phyloP scores from a whole-genome alignment of 2,329 filamentous ascomycete genomes.

The Penicillium sp. region DNA sequence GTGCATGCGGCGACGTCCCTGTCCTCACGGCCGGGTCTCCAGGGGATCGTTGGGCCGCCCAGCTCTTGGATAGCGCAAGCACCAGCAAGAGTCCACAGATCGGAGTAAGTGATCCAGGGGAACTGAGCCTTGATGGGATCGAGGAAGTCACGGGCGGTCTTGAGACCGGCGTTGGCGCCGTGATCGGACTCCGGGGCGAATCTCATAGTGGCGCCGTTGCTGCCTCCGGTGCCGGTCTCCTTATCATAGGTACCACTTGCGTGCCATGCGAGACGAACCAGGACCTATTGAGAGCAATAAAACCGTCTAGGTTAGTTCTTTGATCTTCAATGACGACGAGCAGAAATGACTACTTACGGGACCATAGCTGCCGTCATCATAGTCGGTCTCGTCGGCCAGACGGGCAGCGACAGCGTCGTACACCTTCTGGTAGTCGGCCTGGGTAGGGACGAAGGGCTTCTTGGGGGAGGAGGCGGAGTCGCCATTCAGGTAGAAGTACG shows the following conservation, averaged over 20 bases:
- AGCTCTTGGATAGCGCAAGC: slow-evolving; percentile 90
- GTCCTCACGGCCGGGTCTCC: slow-evolving; percentile 80
- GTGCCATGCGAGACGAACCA: slow-evolving; percentile 92
- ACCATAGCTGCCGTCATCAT: slow-evolving; percentile 94
- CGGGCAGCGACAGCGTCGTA: slow-evolving; percentile 80
- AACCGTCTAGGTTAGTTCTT: neutral
- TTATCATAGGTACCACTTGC: slow-evolving; percentile 88
- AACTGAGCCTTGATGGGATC: slow-evolving; percentile 85
- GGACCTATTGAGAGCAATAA: slow-evolving; percentile 47
- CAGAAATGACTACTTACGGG: slow-evolving; percentile 53
- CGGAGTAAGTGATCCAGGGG: slow-evolving; percentile 95
- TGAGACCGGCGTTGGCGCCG: slow-evolving; percentile 89
- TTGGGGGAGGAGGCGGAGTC: slow-evolving; percentile 37
- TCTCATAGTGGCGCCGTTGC: slow-evolving; percentile 96
- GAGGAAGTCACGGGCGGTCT: slow-evolving; percentile 83
- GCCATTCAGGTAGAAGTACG: slow-evolving; percentile 60
- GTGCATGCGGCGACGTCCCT: slow-evolving; percentile 80
- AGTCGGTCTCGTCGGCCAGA: slow-evolving; percentile 86
- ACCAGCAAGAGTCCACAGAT: slow-evolving; percentile 91
- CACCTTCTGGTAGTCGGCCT: slow-evolving; percentile 91
- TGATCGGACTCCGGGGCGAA: slow-evolving; percentile 86
- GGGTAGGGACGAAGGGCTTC: slow-evolving; percentile 68
- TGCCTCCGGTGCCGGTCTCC: slow-evolving; percentile 82
- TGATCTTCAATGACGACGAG: neutral
- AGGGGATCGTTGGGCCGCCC: slow-evolving; percentile 83